Evolutionary conservation across 2,329 filamentous ascomycete species (phyloP).

Genomic region (Chaetomium globosum): DNA sequence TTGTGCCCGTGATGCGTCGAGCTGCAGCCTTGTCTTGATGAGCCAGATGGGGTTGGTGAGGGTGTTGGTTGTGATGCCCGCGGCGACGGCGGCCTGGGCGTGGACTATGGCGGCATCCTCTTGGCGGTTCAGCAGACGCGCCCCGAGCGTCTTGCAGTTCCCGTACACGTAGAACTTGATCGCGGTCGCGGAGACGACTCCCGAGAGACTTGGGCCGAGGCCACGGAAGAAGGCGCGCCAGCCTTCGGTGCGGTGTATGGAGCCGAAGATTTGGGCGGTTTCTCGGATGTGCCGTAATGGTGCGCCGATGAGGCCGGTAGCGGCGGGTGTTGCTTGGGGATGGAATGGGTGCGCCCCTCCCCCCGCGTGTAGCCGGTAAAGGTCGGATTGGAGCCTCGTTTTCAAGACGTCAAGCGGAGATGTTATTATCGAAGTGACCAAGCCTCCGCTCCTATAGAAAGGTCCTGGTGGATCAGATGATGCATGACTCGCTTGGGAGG

Average conservation of each 20-base stretch:
- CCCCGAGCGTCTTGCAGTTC: slow-evolving; percentile 6
- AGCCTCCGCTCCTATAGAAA: slow-evolving; percentile 1
- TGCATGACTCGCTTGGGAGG: neutral
- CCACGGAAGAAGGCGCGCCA: slow-evolving; percentile 11
- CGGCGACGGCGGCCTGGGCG: slow-evolving; percentile 9
- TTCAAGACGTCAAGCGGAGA: slow-evolving; percentile 13
- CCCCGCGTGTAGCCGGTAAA: slow-evolving; percentile 6
- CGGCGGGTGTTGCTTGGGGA: neutral
- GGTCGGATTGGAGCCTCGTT: slow-evolving; percentile 12
- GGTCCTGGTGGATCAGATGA: slow-evolving; percentile 2
- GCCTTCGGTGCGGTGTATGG: slow-evolving; percentile 4
- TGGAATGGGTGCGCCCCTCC: neutral
- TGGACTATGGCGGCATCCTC: slow-evolving; percentile 8
- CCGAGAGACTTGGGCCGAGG: slow-evolving; percentile 7
- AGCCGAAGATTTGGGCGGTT: neutral
- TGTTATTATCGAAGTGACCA: slow-evolving; percentile 6
- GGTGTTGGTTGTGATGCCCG: slow-evolving; percentile 8
- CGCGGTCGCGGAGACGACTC: slow-evolving; percentile 5
- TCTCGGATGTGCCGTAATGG: slow-evolving; percentile 6
- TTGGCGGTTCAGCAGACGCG: neutral
- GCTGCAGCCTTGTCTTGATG: slow-evolving; percentile 10
- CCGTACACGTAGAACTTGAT: slow-evolving; percentile 18
- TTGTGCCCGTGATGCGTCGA: neutral
- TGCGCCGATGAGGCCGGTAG: neutral
- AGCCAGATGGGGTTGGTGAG: slow-evolving; percentile 13